Base-by-base conservation (phyloP, 2,329 filamentous ascomycete species). In the Monosporascus sp. region DNA sequence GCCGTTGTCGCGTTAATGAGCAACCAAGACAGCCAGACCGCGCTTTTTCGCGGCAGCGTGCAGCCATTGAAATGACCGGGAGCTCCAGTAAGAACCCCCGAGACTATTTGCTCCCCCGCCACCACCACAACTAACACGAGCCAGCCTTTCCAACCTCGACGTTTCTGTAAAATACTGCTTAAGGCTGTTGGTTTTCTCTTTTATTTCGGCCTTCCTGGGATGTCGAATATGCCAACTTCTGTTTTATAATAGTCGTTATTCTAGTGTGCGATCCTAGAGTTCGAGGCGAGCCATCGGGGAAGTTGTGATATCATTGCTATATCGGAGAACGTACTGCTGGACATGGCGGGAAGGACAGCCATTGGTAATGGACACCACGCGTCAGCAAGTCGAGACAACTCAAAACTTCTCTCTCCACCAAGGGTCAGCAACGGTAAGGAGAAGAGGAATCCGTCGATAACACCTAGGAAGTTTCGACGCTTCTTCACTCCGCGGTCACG, bases 401-500 rank as follows among this genome's bases (percentile, higher is more conserved):
- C 61, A 5, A 53, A 50, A 5, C 55, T 61, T 22, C 58, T 61
- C 38, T 68, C 66, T 2, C 63, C 66, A 1, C 62, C 63, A 3
- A 59, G 63, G 37, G 53, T 52, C 17, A 56, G 50, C 54, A 65
- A 56, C 56, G 65, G 63, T 56, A 80, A 79, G 59, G 76, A 79
- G 61, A 71, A 70, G 57, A 72, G 76, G 18, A 72, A 76, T 53
- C 75, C 79, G 3, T 80, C 78, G 37, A 75, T 82, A 50, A 82
- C 79, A 3, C 79, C 79, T 52, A 70, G 78, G 58, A 80, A 78
- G 62, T 82, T 82, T 56, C 71, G 63, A 37, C 71, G 72, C 26
- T 81, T 82, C 71, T 82, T 81, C 57, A 78, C 78, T 9, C 78
- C 78, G 18, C 72, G 77, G 22, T 71, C 72, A 15, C 68, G 71